Evolutionary conservation across 2,329 filamentous ascomycete genomes (phyloP).

Genomic region (Tolypocladium guangdongense): DNA sequence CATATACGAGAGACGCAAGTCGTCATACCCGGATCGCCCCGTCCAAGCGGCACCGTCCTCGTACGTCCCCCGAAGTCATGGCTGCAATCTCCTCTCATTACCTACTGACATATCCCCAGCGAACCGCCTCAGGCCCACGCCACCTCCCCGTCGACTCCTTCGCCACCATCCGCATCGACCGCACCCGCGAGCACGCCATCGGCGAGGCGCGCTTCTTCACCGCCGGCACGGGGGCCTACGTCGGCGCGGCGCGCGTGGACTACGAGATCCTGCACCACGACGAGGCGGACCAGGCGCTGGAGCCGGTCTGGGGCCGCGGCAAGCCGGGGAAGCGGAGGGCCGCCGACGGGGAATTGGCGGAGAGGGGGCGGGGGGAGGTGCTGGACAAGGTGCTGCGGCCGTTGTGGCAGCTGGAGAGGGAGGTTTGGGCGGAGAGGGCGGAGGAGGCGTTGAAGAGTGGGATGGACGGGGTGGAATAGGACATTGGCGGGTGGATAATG

Average conservation of each 20-base stretch:
- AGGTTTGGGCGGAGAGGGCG: conserved; percentile 46
- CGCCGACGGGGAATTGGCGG: conserved; percentile 6
- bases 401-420: conserved; percentile 54
- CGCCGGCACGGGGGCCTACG: conserved; percentile 11
- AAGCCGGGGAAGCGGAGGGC: conserved; percentile 31
- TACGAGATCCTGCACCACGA: conserved; percentile 3
- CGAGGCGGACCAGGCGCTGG: neutral
- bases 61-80: neutral
- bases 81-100: neutral
- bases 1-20: conserved; percentile 5
- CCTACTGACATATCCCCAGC: conserved; percentile 5
- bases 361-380: neutral
- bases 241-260: conserved; percentile 7
- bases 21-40: conserved; percentile 5
- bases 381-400: conserved; percentile 37
- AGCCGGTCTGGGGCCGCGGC: conserved; percentile 3
- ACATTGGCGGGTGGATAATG: neutral
- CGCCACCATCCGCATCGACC: conserved; percentile 4
- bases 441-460: neutral
- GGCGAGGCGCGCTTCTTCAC: conserved; percentile 11
- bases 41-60: neutral
- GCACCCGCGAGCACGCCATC: neutral
- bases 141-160: conserved; percentile 14
- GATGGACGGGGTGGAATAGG: neutral
- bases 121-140: conserved; percentile 12